Evolutionary conservation across 2,329 filamentous ascomycete genomes (phyloP).

Genomic region (Mycogone perniciosa): DNA sequence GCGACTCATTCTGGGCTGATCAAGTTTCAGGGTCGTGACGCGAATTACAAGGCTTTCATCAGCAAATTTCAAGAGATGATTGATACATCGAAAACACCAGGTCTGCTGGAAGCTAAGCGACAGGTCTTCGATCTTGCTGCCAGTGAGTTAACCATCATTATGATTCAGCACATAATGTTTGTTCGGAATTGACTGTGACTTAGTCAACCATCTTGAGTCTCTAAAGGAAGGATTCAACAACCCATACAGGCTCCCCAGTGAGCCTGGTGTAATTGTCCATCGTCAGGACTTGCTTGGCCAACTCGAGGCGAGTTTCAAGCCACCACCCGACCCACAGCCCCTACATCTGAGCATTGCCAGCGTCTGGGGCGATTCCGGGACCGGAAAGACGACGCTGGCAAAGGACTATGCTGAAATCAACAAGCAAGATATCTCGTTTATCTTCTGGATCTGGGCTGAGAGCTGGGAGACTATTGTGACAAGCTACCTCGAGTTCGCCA

Average conservation of each 20-base stretch:
- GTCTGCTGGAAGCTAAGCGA: constrained; percentile 17
- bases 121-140: constrained; percentile 15
- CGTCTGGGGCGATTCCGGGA: constrained; percentile 18
- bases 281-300: constrained; percentile 16
- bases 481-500: constrained; percentile 22
- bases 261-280: constrained; percentile 11
- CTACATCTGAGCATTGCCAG: constrained; percentile 17
- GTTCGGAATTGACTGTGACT: neutral
- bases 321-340: constrained; percentile 5
- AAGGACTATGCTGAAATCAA: constrained; percentile 20
- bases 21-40: constrained; percentile 20
- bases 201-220: constrained; percentile 17
- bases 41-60: constrained; percentile 20
- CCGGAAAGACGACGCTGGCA: constrained; percentile 21
- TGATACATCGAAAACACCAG: constrained; percentile 10
- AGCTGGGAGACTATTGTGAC: constrained; percentile 22
- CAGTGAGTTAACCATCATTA: constrained; percentile 7
- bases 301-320: constrained; percentile 15
- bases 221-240: constrained; percentile 15
- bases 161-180: neutral
- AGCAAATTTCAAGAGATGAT: constrained; percentile 19
- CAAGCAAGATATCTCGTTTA: constrained; percentile 17
- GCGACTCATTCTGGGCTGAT: constrained; percentile 20
- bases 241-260: constrained; percentile 15
- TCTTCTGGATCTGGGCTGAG: constrained; percentile 22